phyloP scores from a whole-genome alignment of 2,329 filamentous ascomycete genomes.

The Pleurostoma richardsiae region DNA sequence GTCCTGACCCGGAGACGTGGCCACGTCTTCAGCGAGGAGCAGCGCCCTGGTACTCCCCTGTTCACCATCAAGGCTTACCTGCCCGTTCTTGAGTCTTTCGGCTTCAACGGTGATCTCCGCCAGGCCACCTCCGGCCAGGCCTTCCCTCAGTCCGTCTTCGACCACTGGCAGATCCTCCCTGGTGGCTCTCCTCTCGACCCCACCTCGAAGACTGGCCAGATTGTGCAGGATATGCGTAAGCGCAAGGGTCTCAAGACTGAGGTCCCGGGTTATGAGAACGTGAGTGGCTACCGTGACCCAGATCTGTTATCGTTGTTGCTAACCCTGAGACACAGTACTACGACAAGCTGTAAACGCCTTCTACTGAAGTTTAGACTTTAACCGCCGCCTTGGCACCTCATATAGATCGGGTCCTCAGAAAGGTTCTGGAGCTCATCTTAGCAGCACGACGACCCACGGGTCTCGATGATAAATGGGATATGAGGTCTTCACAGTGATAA shows the following conservation, averaged over 20 bases:
- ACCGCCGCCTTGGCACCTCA: conserved; percentile 31
- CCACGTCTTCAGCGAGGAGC: conserved; percentile 98
- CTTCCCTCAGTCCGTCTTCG: conserved; percentile 98
- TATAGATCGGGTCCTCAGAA: conserved; percentile 31
- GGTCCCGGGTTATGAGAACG: conserved; percentile 90
- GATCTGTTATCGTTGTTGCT: conserved; percentile 15
- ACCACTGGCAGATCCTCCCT: conserved; percentile 95
- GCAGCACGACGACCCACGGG: no score
- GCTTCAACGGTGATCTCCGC: conserved; percentile 97
- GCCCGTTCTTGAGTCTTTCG: conserved; percentile 41
- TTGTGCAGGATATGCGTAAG: conserved; percentile 91
- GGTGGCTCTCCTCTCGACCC: conserved; percentile 87
- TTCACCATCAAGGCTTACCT: conserved; percentile 74
- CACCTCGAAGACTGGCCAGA: conserved; percentile 73
- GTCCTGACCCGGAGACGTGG: conserved; percentile 96
- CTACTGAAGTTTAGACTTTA: conserved; percentile 37
- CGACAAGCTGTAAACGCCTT: conserved; percentile 85
- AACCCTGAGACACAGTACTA: conserved; percentile 69
- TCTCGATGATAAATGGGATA: no score
- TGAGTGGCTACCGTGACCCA: conserved; percentile 49
- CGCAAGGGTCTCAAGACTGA: conserved; percentile 99
- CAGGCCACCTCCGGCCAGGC: conserved; percentile 92
- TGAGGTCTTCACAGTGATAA: conserved; percentile 10
- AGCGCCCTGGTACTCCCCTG: conserved; percentile 95
- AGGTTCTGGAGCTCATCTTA: neutral